Evolutionary conservation across 176 grass and related monocot species (phyloP), one percentile per base, ranked within the genome.

Genomic region (Echinochloa phyllopogon): DNA sequence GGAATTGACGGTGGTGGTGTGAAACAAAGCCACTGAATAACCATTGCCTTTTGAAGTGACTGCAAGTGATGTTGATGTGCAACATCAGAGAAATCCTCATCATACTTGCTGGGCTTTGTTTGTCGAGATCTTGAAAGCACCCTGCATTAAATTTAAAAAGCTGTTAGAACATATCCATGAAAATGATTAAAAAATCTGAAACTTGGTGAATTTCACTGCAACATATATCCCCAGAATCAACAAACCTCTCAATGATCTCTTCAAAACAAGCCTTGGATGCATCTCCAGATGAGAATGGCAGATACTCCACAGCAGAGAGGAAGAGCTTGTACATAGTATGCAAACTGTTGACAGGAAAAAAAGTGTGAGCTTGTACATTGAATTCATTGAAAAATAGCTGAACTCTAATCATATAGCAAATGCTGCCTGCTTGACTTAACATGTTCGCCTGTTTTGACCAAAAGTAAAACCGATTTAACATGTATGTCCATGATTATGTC

Each of bases 21-120:
- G 72, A 98, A 95, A 59, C 93, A 98, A 86, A 95, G 96, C 96
- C 96, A 98, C 47, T 95, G 96, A 74, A 98, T 95, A 79, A 89
- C 89, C 91, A 92, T 98, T 42, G 96, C 96, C 78, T 98, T 98
- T 72, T 95, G 91, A 88, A 95, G 91, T 80, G 96, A 91, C 86
- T 94, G 96, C 83, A 95, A 84, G 18, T 90, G 91, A 89, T 95
- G 91, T 38, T 86, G 73, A 64, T 95, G 85, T 23, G 83, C 93
- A 57, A 95, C 87, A 83, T 95, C 96, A 83, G 91, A 88, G 59
- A 86, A 83, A 69, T 92, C 86, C 44, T 83, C 87, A 67, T 78
- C 87, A 24, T 90, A 85, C 67, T 90, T 88, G 25, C 14, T 88
- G 33, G 62, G 72, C 87, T 92, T 98, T 3, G 59, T 92, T 90